Conservation (phyloP, 345 rosid species). For the Diplotaxis tenuifolia region DNA sequence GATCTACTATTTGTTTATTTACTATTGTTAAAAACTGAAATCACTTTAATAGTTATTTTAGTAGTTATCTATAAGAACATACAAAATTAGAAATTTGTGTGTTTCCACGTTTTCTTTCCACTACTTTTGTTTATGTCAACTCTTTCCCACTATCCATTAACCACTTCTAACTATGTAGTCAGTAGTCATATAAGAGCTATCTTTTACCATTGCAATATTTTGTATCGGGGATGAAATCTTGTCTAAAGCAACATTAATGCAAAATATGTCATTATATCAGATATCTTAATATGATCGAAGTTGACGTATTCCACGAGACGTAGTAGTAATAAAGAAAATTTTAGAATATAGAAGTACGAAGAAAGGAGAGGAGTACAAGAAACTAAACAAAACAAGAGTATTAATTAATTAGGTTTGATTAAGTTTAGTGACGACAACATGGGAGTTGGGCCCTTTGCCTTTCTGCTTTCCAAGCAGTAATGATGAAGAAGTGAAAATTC, state of each 20-base stretch:
- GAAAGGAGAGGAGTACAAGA: constrained; percentile 30
- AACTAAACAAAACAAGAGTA: not conserved
- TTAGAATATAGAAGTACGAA: constrained; percentile 25
- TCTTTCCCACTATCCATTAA: not conserved
- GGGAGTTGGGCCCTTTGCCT: constrained; percentile 33
- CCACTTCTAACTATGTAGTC: not conserved
- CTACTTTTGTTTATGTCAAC: not conserved
- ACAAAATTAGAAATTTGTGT: not conserved
- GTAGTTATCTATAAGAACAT: not conserved
- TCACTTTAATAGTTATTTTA: not conserved
- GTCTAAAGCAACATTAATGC: not conserved
- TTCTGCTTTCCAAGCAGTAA: constrained; percentile 36
- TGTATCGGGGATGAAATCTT: not conserved
- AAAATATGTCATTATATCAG: not conserved
- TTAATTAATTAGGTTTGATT: constrained; percentile 16
- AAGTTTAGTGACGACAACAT: constrained; percentile 34
- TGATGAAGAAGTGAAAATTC: constrained; percentile 33
- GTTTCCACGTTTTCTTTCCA: not conserved
- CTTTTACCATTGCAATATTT: not conserved
- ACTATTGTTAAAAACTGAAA: not conserved
- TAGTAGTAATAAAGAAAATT: constrained; percentile 19
- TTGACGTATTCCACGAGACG: constrained; percentile 16
- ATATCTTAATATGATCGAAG: constrained; percentile 1
- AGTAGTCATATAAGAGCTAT: not conserved
- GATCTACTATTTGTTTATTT: too few relatives aligned